These are phyloP conservation scores for Rosa chinensis DNA, from an alignment of 306 rosid species.

Conservation along the genomic window DNA sequence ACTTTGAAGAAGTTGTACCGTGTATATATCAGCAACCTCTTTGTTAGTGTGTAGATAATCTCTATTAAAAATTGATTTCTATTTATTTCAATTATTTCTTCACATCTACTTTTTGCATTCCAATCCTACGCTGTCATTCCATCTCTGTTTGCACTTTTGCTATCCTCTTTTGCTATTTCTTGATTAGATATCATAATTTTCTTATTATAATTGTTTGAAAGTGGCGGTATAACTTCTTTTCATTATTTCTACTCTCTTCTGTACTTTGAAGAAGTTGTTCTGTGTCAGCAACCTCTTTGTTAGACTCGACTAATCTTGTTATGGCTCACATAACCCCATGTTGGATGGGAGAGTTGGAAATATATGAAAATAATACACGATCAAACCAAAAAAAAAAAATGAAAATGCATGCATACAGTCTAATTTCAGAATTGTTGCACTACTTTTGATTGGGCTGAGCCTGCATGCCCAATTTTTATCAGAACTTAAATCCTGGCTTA, in stretches of 20 bases:
- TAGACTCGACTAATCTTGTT: background rate
- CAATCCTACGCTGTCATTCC: background rate
- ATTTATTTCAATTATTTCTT: background rate
- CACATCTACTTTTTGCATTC: background rate
- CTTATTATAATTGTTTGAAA: background rate
- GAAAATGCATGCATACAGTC: background rate
- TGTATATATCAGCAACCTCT: background rate
- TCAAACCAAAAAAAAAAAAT: background rate
- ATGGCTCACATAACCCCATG: background rate
- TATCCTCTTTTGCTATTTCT: background rate
- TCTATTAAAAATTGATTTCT: background rate
- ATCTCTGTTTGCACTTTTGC: slow-evolving; percentile 4
- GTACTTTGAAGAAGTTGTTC: background rate
- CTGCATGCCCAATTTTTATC: slow-evolving; percentile 6
- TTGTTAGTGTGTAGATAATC: background rate
- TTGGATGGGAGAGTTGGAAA: slow-evolving; percentile 5
- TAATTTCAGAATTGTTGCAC: background rate
- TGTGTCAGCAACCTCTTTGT: background rate
- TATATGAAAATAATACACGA: background rate
- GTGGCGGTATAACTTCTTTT: background rate
- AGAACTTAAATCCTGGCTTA: background rate
- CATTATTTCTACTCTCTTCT: background rate
- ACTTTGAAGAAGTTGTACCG: background rate
- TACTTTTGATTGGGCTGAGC: background rate
- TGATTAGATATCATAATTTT: background rate